Evolutionary conservation across 805 yeast genomes (phyloP), one percentile per base, ranked within the genome.

Genomic region (Starmerella cellae): DNA sequence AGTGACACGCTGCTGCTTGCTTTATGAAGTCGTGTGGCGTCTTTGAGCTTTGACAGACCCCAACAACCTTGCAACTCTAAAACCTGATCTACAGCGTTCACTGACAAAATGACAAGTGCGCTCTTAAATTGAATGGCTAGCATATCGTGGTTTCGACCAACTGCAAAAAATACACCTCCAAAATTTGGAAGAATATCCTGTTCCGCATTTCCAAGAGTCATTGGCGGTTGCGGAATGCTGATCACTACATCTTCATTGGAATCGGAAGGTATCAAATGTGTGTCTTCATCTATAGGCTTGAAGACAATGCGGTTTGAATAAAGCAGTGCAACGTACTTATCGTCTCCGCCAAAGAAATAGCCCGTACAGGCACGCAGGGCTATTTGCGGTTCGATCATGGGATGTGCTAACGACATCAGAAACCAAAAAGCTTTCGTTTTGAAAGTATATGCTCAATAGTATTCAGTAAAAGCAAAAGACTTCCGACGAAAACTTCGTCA

Each of bases 31-130:
- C 13, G 24, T 13, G 27, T 6, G 17, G 31, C n/a, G 20, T 44
- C 47, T 27, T 43, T 45, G 5, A 21, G 39, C 19, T 37, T 44
- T 16, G 50, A 43, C 22, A 48, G 37, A 4, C 50, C 52, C 52
- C 52, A 48, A 3, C 22, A 20, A 23, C 52, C 52, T 26, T 48
- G 50, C 18, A 43, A 37, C 32, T 48, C 51, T n/a, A 48, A 36
- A 17, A 10, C 19, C 17, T n/a, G 28, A 9, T 39, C 38, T 4
- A 48, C 43, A 5, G 31, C 14, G 32, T 48, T 48, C 14, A 48
- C 42, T 3, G 46, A 38, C 4, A 48, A 26, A 6, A 43, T 29
- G 16, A 40, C 27, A 17, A 48, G 45, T 20, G 45, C 16, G 9
- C 27, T 8, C 18, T 21, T 23, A 32, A 30, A 28, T 26, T 48